These are phyloP conservation scores for Beta vulgaris DNA, from an alignment of 148 eudicot species.

Conservation along the genomic window DNA sequence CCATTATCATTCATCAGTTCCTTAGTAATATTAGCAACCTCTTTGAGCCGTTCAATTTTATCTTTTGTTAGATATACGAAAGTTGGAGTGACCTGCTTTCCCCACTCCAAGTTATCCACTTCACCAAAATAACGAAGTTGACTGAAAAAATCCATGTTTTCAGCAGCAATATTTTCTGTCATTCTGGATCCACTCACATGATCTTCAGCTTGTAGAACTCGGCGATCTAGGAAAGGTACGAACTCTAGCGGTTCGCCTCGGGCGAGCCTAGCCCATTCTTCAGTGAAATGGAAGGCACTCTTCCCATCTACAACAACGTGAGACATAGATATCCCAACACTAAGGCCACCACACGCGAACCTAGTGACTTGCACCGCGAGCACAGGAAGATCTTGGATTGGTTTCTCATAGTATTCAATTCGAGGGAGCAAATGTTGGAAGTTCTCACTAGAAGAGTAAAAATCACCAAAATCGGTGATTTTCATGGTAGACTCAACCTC, in stretches of 20 bases:
- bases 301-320: constrained; percentile 43
- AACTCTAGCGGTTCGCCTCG: constrained; percentile 35
- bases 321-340: constrained; percentile 28
- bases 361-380: constrained; percentile 43
- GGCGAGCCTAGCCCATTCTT: constrained; percentile 47
- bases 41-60: constrained; percentile 36
- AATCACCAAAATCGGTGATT: constrained; percentile 34
- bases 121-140: background rate
- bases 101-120: background rate
- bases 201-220: constrained; percentile 12
- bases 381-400: constrained; percentile 34
- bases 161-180: too few relatives aligned
- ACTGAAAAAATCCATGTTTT: background rate
- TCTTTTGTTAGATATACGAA: constrained; percentile 26
- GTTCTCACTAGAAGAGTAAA: constrained; percentile 12
- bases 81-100: background rate
- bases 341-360: constrained; percentile 50
- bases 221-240: constrained; percentile 6
- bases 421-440: constrained; percentile 11
- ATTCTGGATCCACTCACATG: too few relatives aligned
- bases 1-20: background rate
- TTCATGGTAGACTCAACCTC: constrained; percentile 39
- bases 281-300: constrained; percentile 32
- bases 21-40: constrained; percentile 21
- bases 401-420: constrained; percentile 18